A percentile compares a stretch with the other conserved stretches of the same genome.
These are phyloP conservation scores for Skeletonema menzelii DNA, from an alignment of 108 stramenopile genomes.

Conservation along the genomic window DNA sequence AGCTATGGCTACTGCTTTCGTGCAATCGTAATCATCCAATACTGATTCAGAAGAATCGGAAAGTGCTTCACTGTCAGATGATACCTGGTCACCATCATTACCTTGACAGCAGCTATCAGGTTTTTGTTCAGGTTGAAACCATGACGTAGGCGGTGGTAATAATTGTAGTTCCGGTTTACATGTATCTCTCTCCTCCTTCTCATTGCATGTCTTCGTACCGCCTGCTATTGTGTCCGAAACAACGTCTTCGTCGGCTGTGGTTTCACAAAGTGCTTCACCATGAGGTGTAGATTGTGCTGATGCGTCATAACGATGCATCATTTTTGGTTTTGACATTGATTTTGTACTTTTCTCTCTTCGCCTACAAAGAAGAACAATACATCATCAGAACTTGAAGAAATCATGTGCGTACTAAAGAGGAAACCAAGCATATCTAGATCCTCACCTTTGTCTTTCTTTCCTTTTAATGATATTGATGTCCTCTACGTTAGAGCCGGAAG, in stretches of 20 bases:
- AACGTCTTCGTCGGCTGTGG: not conserved
- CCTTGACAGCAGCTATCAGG: not conserved
- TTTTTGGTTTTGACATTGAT: not conserved
- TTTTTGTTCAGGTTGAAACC: conserved; percentile 16
- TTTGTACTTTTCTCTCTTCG: not conserved
- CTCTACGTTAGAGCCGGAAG: not conserved
- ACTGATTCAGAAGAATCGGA: not conserved
- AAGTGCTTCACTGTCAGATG: not conserved
- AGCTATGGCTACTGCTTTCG: not conserved
- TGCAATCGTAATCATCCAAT: not conserved
- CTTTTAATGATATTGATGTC: not conserved
- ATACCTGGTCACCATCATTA: not conserved
- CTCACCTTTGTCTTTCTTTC: not conserved
- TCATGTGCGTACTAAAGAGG: not conserved
- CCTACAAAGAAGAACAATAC: not conserved
- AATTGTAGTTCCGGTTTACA: not conserved
- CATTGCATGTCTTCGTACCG: not conserved
- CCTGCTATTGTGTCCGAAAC: not conserved
- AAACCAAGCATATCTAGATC: not conserved
- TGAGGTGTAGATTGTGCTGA: not conserved
- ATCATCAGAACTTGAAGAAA: not conserved
- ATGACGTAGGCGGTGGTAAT: conserved; percentile 24
- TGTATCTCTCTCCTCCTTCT: not conserved
- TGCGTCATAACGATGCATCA: not conserved
- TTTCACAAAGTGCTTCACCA: not conserved